These are phyloP conservation scores for Solanum corneliomulleri DNA, from an alignment of 257 asterid genomes.

Conservation along the genomic window DNA sequence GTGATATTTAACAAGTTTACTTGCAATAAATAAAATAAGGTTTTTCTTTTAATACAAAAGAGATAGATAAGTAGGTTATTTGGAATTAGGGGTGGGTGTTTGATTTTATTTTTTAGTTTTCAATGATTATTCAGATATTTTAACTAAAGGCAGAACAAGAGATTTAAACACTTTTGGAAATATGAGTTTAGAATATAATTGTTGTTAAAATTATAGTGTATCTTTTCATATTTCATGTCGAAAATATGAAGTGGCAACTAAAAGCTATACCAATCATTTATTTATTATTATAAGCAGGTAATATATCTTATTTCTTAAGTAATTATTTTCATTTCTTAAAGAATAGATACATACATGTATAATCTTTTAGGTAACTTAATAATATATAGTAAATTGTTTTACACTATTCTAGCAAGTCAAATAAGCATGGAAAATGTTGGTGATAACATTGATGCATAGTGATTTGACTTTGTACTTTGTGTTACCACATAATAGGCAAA, in stretches of 20 bases:
- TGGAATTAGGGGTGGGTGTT: not conserved
- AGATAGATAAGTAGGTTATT: not conserved
- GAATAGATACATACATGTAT: not conserved
- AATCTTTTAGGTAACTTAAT: not conserved
- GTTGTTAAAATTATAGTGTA: not conserved
- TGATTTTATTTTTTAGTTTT: rapidly evolving
- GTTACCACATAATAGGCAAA: not conserved
- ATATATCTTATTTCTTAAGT: not conserved
- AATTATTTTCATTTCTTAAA: not conserved
- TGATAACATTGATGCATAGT: not conserved
- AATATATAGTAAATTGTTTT: not conserved
- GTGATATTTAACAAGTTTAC: not conserved
- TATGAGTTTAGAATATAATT: not conserved
- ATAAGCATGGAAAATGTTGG: not conserved
- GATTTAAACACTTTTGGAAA: not conserved
- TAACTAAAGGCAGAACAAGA: not conserved
- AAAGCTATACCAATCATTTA: not conserved
- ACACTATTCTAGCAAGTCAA: not conserved
- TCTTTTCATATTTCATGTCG: not conserved
- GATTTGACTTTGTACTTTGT: not conserved
- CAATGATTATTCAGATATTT: not conserved
- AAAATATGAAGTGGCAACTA: not conserved
- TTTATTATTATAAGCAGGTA: not conserved
- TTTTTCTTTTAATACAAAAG: not conserved
- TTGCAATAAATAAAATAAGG: not conserved